These are phyloP conservation scores for Zygotorulaspora mrakii DNA, from an alignment of 1,139 yeast genomes.

Conservation along the genomic window DNA sequence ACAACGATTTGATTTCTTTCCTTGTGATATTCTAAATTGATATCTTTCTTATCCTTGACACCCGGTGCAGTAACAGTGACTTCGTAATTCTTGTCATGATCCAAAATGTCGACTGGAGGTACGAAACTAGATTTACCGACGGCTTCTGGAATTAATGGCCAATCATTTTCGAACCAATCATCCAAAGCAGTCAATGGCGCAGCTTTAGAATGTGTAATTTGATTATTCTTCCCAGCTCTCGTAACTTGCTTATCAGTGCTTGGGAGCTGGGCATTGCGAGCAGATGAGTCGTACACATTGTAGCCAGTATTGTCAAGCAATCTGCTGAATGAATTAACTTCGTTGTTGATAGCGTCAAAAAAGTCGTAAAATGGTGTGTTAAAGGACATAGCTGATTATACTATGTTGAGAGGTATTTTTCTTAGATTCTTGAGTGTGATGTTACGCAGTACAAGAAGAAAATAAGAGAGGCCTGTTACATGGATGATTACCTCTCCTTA, in stretches of 20 bases:
- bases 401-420: background rate
- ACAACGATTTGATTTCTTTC: conserved; percentile 40
- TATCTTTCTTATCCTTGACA: conserved; percentile 38
- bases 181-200: conserved; percentile 22
- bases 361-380: conserved; percentile 43
- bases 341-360: conserved; percentile 42
- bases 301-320: conserved; percentile 30
- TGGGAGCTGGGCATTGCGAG: no score
- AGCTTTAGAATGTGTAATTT: conserved; percentile 6
- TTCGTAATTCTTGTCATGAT: conserved; percentile 40
- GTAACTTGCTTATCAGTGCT: conserved; percentile 13
- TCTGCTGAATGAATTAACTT: conserved; percentile 40
- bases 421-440: no score
- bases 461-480: no score
- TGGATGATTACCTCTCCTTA: no score
- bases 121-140: conserved; percentile 23
- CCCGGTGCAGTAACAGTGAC: conserved; percentile 44
- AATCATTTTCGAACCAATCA: conserved; percentile 28
- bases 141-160: conserved; percentile 24
- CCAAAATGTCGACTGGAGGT: conserved; percentile 44
- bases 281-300: conserved; percentile 18
- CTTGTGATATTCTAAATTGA: conserved; percentile 41
- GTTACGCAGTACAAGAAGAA: no score
- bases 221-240: conserved; percentile 6
- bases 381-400: conserved; percentile 29